Evolutionary conservation across 495 filamentous ascomycete genomes (phyloP), one percentile per base, ranked within the genome.

Genomic region (Annulohypoxylon maeteangense): DNA sequence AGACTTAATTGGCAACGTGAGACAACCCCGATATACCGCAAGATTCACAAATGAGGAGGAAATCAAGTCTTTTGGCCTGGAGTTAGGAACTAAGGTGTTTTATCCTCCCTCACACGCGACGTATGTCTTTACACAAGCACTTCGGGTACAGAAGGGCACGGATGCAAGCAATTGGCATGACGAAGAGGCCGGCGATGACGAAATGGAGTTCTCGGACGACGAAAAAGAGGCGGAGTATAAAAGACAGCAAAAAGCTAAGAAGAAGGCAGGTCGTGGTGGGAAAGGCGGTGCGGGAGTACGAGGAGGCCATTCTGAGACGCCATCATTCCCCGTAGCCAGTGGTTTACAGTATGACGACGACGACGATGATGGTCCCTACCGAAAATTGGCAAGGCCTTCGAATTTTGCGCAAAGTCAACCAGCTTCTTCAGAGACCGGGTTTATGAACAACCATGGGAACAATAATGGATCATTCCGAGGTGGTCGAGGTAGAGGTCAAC

Each of bases 121-220:
- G 3, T 94, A 90, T 62, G 92, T 96, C 14, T 94, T 97, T 74
- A 97, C 95, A 0, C 86, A 95, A 78, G 84, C 88, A 3, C 79
- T 98, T 47, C 91, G 91, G 77, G 84, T 85, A 23, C 70, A 88
- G 59, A 98, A 96, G 78, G 91, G 91, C 62, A 93, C 93, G 14
- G 95, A 99, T 80, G 95, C 95, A 0, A 96, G 93, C 40, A 97
- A 98, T 74, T 83, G 96, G 60, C 89, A 96, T 76, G 95, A 99
- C 71, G 95, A 99, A 75, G 95, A 98, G 79, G 84, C 93, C n/a
- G 87, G 80, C 1, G 91, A 90, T 23, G 90, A 93, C 14, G 94
- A 98, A 75, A 85, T 92, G 32, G 95, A 98, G 74, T 98, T 98
- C 74, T 97, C 94, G 0, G 95, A 98, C 70, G 95, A 99, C 68